These are phyloP conservation scores for Aspergillus incahuasiensis DNA, from an alignment of 495 filamentous ascomycete species.

Conservation along the genomic window DNA sequence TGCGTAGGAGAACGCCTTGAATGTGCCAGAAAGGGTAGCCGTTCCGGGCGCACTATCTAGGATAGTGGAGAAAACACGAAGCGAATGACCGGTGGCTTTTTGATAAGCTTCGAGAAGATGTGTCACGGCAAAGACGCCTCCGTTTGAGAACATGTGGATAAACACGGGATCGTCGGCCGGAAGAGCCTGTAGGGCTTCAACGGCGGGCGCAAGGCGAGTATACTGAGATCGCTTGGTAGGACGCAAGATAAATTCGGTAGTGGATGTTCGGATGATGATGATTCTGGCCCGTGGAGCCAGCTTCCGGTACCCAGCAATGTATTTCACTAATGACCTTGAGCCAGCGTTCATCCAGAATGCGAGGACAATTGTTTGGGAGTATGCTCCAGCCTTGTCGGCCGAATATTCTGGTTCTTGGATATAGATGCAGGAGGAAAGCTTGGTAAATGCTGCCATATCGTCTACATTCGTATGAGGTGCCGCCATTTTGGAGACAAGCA, in stretches of 20 bases:
- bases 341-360: slow-evolving; percentile 46
- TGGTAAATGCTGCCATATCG: slow-evolving; percentile 19
- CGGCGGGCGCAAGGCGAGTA: slow-evolving; percentile 33
- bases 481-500: neutral
- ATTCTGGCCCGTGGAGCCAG: slow-evolving; percentile 37
- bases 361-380: slow-evolving; percentile 30
- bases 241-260: slow-evolving; percentile 34
- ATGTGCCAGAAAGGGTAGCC: slow-evolving; percentile 20
- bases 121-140: slow-evolving; percentile 29
- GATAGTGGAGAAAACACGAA: slow-evolving; percentile 34
- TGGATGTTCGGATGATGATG: slow-evolving; percentile 33
- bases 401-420: slow-evolving; percentile 22
- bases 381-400: slow-evolving; percentile 3
- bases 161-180: slow-evolving; percentile 27
- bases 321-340: slow-evolving; percentile 35
- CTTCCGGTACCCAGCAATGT: slow-evolving; percentile 32
- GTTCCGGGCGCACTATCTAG: slow-evolving; percentile 42
- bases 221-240: slow-evolving; percentile 23
- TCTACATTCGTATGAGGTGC: neutral
- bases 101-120: slow-evolving; percentile 33
- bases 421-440: slow-evolving; percentile 34
- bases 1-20: slow-evolving; percentile 35
- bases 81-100: slow-evolving; percentile 24
- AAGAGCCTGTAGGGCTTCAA: slow-evolving; percentile 29
- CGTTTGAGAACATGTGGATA: slow-evolving; percentile 45